A percentile compares a stretch with the other conserved stretches of the same genome.
Evolutionary conservation across 2,329 filamentous ascomycete genomes (phyloP).

Genomic region (Drechslerella coelobrocha): DNA sequence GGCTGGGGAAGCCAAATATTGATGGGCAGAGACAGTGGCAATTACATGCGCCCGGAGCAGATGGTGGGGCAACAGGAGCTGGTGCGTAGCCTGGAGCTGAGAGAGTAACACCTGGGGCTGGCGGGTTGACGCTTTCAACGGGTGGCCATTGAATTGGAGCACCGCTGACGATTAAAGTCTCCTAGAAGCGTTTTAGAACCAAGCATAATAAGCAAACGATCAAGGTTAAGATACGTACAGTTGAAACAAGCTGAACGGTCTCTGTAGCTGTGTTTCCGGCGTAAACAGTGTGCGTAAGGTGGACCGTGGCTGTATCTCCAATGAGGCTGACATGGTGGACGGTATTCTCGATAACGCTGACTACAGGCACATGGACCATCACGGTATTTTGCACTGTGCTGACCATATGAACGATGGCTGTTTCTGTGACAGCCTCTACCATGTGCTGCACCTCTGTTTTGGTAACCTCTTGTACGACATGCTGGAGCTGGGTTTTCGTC

Average conservation of each 20-base stretch:
- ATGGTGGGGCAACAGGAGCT: constrained; percentile 14
- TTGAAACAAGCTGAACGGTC: constrained; percentile 29
- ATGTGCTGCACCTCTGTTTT: too few relatives aligned
- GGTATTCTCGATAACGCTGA: constrained; percentile 12
- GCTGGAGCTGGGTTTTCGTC: too few relatives aligned
- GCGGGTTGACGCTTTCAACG: constrained; percentile 3
- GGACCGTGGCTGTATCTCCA: neutral
- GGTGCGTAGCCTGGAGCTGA: neutral
- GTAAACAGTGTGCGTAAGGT: neutral
- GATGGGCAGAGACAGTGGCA: constrained; percentile 43
- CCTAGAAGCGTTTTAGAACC: constrained; percentile 4
- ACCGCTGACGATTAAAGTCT: constrained; percentile 32
- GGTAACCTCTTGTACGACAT: too few relatives aligned
- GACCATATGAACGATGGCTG: constrained; percentile 21
- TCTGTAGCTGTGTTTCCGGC: constrained; percentile 2
- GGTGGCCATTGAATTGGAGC: constrained; percentile 27
- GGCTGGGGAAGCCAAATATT: neutral
- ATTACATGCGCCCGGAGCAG: constrained; percentile 21
- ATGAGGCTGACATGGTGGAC: constrained; percentile 16
- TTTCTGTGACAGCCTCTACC: too few relatives aligned
- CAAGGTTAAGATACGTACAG: constrained; percentile 8
- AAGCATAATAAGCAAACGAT: neutral
- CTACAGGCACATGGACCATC: too few relatives aligned
- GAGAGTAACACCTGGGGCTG: too few relatives aligned
- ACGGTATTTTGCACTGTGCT: too few relatives aligned